Base-by-base conservation (phyloP, 2,329 filamentous ascomycete genomes). In the Niveomyces coronatus region DNA sequence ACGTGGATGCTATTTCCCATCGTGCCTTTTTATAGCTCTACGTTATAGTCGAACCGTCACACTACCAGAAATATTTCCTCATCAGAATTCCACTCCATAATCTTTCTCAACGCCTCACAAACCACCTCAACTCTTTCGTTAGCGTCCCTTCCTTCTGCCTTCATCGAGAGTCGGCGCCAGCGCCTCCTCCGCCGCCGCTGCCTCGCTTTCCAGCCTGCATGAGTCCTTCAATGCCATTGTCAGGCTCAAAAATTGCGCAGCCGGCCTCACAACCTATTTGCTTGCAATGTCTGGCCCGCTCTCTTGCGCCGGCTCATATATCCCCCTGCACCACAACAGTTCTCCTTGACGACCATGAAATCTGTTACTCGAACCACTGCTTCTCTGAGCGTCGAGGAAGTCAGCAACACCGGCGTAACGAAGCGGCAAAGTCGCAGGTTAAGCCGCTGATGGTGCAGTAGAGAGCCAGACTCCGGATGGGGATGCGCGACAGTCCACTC, bases 231-330 rank as follows among this genome's bases (percentile, higher is more conserved):
- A 65, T 68, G 86, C 74, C 79, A 86, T 82, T 39, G 78, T 78
- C 18, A 83, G 61, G 35, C 79, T 84, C 27, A 85, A 67, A 22
- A 85, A 76, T 47, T 79, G 76, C 1, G 79, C 82, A 23, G 85
- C 69, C 0, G 82, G 82, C 61, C 86, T 85, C 38, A 82, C 80
- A 29, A 83, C 68, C 27, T 77, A 77, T 54, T 82, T 71, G 40
- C 82, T 82, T 7, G 77, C 74, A 46, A 86, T 85, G 48, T 86
- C 82, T 9, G 82, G 82, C 3, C 82, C 82, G 37, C 53, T 74
- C 64, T 79, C 82, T 53, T 86, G 82, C 39, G 86, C 83, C 4
- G 82, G 82, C 62, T 86, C 82, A 53, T 85, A 86, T 48, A 85
- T 83, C 44, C 81, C 80, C 48, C 82, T 84, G 49, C 56, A 61